Percentiles rank a stretch among this genome's conserved stretches.
phyloP scores from a whole-genome alignment of 2,329 filamentous ascomycete species.

The Trichoderma hamatum region DNA sequence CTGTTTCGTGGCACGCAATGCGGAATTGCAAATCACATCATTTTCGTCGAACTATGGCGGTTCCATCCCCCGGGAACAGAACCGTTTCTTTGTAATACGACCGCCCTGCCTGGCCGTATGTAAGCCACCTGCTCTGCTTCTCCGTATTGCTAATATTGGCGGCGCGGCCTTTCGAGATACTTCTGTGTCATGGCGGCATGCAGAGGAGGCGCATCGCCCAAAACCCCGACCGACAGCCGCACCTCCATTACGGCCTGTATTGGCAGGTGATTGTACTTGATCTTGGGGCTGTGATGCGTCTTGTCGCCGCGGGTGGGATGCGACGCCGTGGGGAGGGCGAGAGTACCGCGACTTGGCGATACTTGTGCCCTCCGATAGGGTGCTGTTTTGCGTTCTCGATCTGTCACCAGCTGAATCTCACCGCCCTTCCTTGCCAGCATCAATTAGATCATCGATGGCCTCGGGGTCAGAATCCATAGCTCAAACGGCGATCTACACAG shows the following conservation, averaged over 20 bases:
- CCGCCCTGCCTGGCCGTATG: not conserved
- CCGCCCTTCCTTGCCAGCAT: not conserved
- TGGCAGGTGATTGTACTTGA: not conserved
- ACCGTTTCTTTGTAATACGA: conserved; percentile 12
- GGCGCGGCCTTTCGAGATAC: conserved; percentile 16
- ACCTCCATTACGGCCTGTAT: conserved; percentile 11
- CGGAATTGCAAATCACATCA: conserved; percentile 23
- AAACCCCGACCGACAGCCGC: conserved; percentile 23
- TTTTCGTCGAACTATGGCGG: not conserved
- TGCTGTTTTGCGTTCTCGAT: conserved; percentile 1
- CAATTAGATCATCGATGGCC: conserved; percentile 5
- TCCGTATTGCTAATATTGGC: conserved; percentile 19
- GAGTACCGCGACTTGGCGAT: conserved; percentile 3
- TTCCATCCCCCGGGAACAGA: not conserved
- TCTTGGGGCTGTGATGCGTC: not conserved
- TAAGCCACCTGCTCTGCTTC: conserved; percentile 9
- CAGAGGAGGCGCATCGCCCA: conserved; percentile 7
- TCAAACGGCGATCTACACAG: not conserved
- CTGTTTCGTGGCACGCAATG: not conserved
- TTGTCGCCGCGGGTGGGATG: not conserved
- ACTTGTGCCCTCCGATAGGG: not conserved
- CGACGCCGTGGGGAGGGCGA: not conserved
- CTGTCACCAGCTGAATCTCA: conserved; percentile 20
- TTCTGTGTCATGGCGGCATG: conserved; percentile 26
- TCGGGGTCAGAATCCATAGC: not conserved